Base-by-base conservation (phyloP, 2,329 filamentous ascomycete genomes). In the Dothideomycetes sp. region DNA sequence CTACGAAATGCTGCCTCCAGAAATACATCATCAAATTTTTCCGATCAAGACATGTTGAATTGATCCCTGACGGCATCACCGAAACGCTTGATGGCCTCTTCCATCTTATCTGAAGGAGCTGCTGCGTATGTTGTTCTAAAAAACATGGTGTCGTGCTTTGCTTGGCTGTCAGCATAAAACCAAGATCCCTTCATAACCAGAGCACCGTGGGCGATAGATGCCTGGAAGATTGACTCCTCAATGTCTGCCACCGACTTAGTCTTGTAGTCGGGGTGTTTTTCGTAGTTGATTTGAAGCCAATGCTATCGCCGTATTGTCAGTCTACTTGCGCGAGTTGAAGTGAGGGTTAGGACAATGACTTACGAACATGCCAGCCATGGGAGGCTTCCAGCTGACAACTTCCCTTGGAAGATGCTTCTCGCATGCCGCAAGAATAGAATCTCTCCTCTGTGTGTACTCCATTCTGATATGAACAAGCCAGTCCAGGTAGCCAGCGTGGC, bases 121-220 rank as follows among this genome's bases (percentile, higher is more conserved):
- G 87, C 80, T 1, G 89, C 88, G 65, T 83, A 98, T 0, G 89
- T 98, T 4, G 84, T 79, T 38, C 91, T 76, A 70, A 96, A 93
- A 66, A 85, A 95, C 62, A 94, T 69, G 19, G 78, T 80, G 64
- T 69, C 54, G 36, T 69, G 67, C 39, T 64, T 59, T 9, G 67
- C 70, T 33, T 74, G 69, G 30, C 71, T 73, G 57, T 91, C 82
- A 1, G 88, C 84, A 44, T 78, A 74, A 71, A 96, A 98, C 88
- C 88, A 98, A 33, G 80, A 88, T 3, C 91, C 91, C 33, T 84
- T 74, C 44, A 84, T 86, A 2, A 91, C 71, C 32, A 98, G 70
- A 4, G 91, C 84, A 16, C 84, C 82, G 52, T 82, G 74, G 3
- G 79, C 74, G 42, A 95, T 80, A 47, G 80, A 80, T 1, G 74